Percentiles rank a stretch among this genome's conserved stretches.
Evolutionary conservation across 441 rosid genomes (phyloP).

Genomic region (Aquilaria agallochum): DNA sequence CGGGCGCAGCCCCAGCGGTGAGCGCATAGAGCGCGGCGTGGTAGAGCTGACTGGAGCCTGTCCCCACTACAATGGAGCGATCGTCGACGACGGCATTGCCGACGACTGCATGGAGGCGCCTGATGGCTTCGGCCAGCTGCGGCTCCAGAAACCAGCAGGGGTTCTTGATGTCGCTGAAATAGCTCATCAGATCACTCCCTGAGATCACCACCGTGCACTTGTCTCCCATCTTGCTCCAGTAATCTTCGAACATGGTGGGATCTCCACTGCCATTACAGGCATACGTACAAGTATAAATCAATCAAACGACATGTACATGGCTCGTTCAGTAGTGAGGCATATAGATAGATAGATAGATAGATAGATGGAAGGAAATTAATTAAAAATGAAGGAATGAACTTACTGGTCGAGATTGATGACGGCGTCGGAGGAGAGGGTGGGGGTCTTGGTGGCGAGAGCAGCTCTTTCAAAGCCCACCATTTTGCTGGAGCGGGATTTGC

Average conservation of each 20-base stretch:
- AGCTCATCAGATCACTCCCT: conserved; percentile 78
- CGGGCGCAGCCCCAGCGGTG: conserved; percentile 29
- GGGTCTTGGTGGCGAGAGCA: not conserved
- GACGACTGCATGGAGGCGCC: conserved; percentile 49
- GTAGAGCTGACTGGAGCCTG: conserved; percentile 79
- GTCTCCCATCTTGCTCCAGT: conserved; percentile 63
- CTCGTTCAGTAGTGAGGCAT: too few relatives aligned
- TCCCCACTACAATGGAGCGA: conserved; percentile 65
- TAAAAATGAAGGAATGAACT: not conserved
- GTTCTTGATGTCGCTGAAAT: conserved; percentile 49
- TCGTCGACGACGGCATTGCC: conserved; percentile 64
- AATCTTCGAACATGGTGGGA: conserved; percentile 66
- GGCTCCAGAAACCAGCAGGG: conserved; percentile 81
- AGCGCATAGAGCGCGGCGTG: conserved; percentile 77
- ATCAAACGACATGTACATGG: not conserved
- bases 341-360: too few relatives aligned
- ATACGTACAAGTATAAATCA: not conserved
- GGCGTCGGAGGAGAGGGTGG: conserved; percentile 17
- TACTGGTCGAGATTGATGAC: conserved; percentile 46
- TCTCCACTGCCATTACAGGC: conserved; percentile 55
- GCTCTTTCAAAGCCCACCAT: not conserved
- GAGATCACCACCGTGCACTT: conserved; percentile 54
- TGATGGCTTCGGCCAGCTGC: conserved; percentile 52
- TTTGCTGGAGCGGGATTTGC: not conserved
- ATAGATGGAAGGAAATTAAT: not conserved